phyloP scores from a whole-genome alignment of 2,329 filamentous ascomycete genomes.

The Verticillium albo-atrum region DNA sequence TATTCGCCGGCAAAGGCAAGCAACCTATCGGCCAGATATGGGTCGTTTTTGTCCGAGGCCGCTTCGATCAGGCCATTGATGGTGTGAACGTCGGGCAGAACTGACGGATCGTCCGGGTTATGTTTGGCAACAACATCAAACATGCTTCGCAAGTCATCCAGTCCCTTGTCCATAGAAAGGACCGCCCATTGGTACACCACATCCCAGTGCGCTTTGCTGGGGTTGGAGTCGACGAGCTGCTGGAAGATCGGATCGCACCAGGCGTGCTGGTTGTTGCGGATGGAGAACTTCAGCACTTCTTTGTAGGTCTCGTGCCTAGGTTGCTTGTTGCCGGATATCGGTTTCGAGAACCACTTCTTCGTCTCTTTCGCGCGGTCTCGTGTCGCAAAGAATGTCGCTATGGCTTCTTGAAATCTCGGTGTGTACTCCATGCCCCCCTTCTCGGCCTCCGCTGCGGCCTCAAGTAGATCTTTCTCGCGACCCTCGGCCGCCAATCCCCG shows the following conservation, averaged over 20 bases:
- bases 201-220: slow-evolving; percentile 60
- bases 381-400: slow-evolving; percentile 60
- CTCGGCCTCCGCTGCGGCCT: slow-evolving; percentile 49
- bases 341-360: slow-evolving; percentile 62
- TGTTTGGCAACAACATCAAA: slow-evolving; percentile 59
- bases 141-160: slow-evolving; percentile 70
- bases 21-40: slow-evolving; percentile 69
- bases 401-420: slow-evolving; percentile 41
- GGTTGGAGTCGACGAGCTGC: slow-evolving; percentile 40
- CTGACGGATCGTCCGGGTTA: slow-evolving; percentile 37
- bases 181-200: slow-evolving; percentile 72
- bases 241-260: slow-evolving; percentile 61
- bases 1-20: slow-evolving; percentile 61
- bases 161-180: slow-evolving; percentile 61
- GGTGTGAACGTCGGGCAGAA: slow-evolving; percentile 61
- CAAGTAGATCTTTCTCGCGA: slow-evolving; percentile 51
- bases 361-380: slow-evolving; percentile 55
- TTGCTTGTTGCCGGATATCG: slow-evolving; percentile 33
- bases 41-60: slow-evolving; percentile 65
- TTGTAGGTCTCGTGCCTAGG: slow-evolving; percentile 43
- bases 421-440: slow-evolving; percentile 40
- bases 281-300: slow-evolving; percentile 56
- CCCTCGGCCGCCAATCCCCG: slow-evolving; percentile 59
- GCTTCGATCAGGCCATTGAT: slow-evolving; percentile 74
- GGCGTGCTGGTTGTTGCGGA: slow-evolving; percentile 51